Conservation (phyloP, 2,329 filamentous ascomycete genomes). For the Scedosporium apiospermum region DNA sequence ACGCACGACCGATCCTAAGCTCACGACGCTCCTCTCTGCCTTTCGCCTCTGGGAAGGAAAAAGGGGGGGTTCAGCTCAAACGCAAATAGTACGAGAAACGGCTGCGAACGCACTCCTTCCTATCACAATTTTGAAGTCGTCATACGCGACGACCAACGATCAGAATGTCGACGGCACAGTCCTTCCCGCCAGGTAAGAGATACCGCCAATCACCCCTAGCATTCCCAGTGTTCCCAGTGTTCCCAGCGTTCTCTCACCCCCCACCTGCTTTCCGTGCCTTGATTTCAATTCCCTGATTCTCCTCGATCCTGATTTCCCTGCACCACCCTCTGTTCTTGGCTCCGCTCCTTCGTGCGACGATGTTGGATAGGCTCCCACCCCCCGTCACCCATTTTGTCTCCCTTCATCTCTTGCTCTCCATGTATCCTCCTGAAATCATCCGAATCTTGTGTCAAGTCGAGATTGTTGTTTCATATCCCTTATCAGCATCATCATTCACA, state of each 20-base stretch:
- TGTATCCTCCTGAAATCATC: conserved; percentile 27
- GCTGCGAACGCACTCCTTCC: background rate
- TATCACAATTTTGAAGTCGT: background rate
- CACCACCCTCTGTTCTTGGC: conserved; percentile 21
- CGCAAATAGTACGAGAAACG: background rate
- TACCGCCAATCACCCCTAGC: conserved; percentile 6
- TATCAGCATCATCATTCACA: conserved; percentile 21
- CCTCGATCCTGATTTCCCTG: conserved; percentile 10
- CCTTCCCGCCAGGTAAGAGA: conserved; percentile 14
- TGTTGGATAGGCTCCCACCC: background rate
- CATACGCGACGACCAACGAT: background rate
- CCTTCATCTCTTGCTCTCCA: conserved; percentile 9
- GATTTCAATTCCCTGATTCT: conserved; percentile 10
- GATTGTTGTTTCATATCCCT: conserved; percentile 36
- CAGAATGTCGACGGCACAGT: conserved; percentile 13
- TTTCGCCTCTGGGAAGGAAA: background rate
- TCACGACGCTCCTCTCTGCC: too few species aligned
- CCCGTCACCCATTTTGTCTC: conserved; percentile 11
- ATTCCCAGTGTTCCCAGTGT: too few species aligned
- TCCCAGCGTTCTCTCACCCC: background rate
- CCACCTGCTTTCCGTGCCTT: conserved; percentile 3
- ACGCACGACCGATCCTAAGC: background rate
- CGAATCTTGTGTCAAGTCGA: conserved; percentile 34
- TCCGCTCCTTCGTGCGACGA: background rate
- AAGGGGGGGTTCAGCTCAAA: background rate